Percentiles rank a stretch among this genome's conserved stretches.
These are phyloP conservation scores for Nicotiana rustica DNA, from an alignment of 305 asterid genomes.

Conservation along the genomic window DNA sequence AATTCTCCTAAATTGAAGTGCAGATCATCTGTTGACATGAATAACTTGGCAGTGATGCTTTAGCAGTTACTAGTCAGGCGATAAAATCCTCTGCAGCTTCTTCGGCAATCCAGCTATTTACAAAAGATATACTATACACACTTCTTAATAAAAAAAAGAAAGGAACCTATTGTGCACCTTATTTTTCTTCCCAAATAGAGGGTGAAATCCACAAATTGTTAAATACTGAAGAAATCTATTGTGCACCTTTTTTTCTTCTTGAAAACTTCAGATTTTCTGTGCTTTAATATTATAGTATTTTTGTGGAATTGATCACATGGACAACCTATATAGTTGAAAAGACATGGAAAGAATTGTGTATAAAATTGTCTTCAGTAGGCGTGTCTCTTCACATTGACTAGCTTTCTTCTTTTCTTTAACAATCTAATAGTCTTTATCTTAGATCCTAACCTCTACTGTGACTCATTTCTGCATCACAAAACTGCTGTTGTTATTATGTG, in stretches of 20 bases:
- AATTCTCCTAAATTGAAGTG: background rate
- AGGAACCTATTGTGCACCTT: no score
- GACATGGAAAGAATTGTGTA: background rate
- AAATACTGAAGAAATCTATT: background rate
- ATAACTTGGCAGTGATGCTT: background rate
- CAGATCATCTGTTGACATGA: background rate
- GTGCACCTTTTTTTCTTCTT: background rate
- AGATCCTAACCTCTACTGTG: conserved; percentile 3
- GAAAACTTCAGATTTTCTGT: background rate
- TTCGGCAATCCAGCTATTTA: background rate
- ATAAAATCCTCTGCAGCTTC: background rate
- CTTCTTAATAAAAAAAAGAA: no score
- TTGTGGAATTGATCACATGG: background rate
- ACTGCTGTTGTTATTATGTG: conserved; percentile 18
- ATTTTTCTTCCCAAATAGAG: background rate
- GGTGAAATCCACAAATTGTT: background rate
- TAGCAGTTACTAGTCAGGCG: background rate
- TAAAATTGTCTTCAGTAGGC: background rate
- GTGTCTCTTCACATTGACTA: background rate
- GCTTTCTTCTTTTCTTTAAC: conserved; percentile 14
- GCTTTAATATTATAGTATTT: background rate
- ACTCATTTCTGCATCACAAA: background rate
- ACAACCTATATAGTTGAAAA: background rate
- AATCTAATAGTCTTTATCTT: background rate
- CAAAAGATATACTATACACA: background rate